phyloP scores from a whole-genome alignment of 345 rosid species.

The Corchorus olitorius region DNA sequence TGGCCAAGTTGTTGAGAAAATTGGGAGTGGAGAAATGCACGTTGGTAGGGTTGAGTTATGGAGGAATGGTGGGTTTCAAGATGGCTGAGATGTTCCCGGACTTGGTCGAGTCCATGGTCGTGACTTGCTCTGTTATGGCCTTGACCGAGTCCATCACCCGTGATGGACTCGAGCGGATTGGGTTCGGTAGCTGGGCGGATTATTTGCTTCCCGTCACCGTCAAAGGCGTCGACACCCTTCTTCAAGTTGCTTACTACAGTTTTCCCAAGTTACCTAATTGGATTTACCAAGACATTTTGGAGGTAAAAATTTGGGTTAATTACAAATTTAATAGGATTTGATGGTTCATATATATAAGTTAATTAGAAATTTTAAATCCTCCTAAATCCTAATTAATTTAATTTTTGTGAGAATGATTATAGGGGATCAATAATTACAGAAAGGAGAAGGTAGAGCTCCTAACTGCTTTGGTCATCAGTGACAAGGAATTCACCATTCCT shows the following conservation, averaged over 20 bases:
- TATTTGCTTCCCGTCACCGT: slow-evolving; percentile 39
- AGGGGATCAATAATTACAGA: neutral
- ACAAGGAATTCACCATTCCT: neutral
- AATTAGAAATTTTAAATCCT: no score
- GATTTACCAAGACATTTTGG: slow-evolving; percentile 24
- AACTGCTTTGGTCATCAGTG: neutral
- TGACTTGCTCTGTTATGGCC: slow-evolving; percentile 30
- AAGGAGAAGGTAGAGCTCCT: slow-evolving; percentile 1
- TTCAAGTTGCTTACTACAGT: slow-evolving; percentile 20
- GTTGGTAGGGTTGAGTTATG: slow-evolving; percentile 47
- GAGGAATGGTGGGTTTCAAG: slow-evolving; percentile 49
- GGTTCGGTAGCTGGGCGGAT: slow-evolving; percentile 34
- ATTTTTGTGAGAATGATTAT: no score
- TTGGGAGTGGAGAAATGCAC: slow-evolving; percentile 46
- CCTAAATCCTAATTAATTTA: no score
- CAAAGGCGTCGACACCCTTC: slow-evolving; percentile 17
- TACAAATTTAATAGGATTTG: neutral
- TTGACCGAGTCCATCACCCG: slow-evolving; percentile 39
- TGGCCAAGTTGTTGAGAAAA: slow-evolving; percentile 36
- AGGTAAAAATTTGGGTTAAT: slow-evolving; percentile 31
- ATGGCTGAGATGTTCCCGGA: slow-evolving; percentile 44
- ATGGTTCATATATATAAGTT: no score
- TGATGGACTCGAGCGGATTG: slow-evolving; percentile 21
- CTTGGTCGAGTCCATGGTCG: slow-evolving; percentile 45
- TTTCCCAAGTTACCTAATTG: slow-evolving; percentile 30